Percentiles rank a stretch among this genome's conserved stretches.
Evolutionary conservation across 2,329 filamentous ascomycete species (phyloP).

Genomic region (Cladophialophora carrionii): DNA sequence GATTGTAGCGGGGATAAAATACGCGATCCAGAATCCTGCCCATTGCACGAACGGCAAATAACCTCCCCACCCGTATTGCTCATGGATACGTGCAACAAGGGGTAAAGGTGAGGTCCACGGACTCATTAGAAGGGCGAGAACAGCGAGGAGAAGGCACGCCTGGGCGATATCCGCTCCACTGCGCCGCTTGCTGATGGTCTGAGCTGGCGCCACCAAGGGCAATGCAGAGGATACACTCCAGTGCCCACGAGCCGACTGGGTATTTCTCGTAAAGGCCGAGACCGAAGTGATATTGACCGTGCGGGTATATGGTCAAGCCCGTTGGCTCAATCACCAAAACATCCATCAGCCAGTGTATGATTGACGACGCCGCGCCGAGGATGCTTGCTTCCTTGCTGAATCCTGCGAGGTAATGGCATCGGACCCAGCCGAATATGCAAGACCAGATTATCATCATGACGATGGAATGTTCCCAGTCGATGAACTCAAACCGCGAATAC

Average conservation of each 20-base stretch:
- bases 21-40: slow-evolving; percentile 8
- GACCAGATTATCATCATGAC: slow-evolving; percentile 8
- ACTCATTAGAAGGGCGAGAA: slow-evolving; percentile 7
- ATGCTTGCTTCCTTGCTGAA: slow-evolving; percentile 12
- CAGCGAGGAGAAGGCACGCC: not conserved
- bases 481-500: slow-evolving; percentile 7
- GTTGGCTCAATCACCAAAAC: slow-evolving; percentile 7
- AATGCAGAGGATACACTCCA: slow-evolving; percentile 1
- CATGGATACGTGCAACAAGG: not conserved
- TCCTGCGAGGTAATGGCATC: slow-evolving; percentile 10
- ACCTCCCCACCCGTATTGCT: not conserved
- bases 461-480: slow-evolving; percentile 8
- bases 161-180: slow-evolving; percentile 5
- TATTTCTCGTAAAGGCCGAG: slow-evolving; percentile 8
- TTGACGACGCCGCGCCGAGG: slow-evolving; percentile 1
- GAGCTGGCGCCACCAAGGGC: not conserved
- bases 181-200: not conserved
- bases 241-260: slow-evolving; percentile 4
- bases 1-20: not conserved
- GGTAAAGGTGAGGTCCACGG: slow-evolving; percentile 5
- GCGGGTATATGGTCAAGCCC: slow-evolving; percentile 5
- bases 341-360: slow-evolving; percentile 10
- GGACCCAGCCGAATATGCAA: slow-evolving; percentile 6
- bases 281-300: slow-evolving; percentile 10
- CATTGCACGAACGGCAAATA: not conserved